These are phyloP conservation scores for Yamadazyma atlantica DNA, from an alignment of 1,139 yeast species.

Conservation along the genomic window DNA sequence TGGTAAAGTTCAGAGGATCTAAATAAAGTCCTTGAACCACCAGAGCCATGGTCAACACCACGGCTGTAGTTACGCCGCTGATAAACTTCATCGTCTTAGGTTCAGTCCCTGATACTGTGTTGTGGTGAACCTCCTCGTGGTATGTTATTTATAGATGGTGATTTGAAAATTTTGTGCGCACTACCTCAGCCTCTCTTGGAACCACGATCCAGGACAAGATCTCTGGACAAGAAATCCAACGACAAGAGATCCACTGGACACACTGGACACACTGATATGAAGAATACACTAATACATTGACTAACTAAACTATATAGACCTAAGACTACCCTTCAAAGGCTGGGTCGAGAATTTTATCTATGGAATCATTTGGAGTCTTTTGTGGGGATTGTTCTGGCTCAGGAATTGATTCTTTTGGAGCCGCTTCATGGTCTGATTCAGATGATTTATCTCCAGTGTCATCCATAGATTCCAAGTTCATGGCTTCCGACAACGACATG, in stretches of 20 bases:
- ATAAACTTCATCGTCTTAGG: background rate
- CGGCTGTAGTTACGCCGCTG: background rate
- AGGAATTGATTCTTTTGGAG: constrained; percentile 14
- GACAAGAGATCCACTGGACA: background rate
- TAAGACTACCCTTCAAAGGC: constrained; percentile 13
- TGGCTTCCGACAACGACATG: constrained; percentile 1
- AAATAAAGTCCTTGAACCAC: constrained; percentile 17
- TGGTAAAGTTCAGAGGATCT: constrained; percentile 39
- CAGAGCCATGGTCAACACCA: background rate
- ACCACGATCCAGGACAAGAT: no score
- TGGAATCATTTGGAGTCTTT: constrained; percentile 17
- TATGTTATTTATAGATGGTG: background rate
- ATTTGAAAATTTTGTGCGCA: no score
- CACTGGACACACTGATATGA: background rate
- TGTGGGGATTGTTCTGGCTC: constrained; percentile 1
- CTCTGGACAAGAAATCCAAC: background rate
- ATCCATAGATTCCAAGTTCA: background rate
- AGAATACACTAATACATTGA: background rate
- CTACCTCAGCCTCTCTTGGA: no score
- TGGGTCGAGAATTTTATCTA: constrained; percentile 20
- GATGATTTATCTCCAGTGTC: constrained; percentile 2
- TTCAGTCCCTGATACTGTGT: background rate
- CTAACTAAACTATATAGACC: no score
- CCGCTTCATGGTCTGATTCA: background rate
- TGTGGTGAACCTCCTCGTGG: no score